These are phyloP conservation scores for Cudoniella acicularis DNA, from an alignment of 495 filamentous ascomycete species.

Conservation along the genomic window DNA sequence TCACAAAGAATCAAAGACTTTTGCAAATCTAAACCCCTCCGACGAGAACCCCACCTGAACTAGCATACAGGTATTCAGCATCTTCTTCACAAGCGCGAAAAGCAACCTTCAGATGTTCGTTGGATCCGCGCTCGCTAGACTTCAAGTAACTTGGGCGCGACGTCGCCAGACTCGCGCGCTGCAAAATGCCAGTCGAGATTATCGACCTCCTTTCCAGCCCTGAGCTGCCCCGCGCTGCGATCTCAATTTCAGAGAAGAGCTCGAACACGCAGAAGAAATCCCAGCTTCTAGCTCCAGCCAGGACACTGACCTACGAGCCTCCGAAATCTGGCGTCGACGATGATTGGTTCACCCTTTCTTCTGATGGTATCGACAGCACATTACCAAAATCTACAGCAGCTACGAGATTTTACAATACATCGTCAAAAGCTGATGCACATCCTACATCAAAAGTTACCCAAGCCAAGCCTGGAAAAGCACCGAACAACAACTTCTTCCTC, in stretches of 20 bases:
- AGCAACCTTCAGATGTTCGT: no score
- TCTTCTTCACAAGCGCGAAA: no score
- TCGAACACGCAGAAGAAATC: background rate
- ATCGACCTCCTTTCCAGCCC: slow-evolving; percentile 22
- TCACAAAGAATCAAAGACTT: no score
- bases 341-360: slow-evolving; percentile 16
- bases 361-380: background rate
- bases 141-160: no score
- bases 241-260: background rate
- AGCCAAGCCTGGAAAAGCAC: background rate
- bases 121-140: no score
- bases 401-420: background rate
- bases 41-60: no score
- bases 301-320: background rate
- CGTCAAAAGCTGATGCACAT: no score
- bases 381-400: background rate
- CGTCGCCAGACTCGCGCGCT: no score
- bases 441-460: no score
- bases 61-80: no score
- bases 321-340: background rate
- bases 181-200: slow-evolving; percentile 17
- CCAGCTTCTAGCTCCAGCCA: background rate
- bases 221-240: background rate
- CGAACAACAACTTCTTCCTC: slow-evolving; percentile 27
- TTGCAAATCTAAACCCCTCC: no score